Base-by-base conservation (phyloP, 2,329 filamentous ascomycete species). In the Ascosphaera apis region DNA sequence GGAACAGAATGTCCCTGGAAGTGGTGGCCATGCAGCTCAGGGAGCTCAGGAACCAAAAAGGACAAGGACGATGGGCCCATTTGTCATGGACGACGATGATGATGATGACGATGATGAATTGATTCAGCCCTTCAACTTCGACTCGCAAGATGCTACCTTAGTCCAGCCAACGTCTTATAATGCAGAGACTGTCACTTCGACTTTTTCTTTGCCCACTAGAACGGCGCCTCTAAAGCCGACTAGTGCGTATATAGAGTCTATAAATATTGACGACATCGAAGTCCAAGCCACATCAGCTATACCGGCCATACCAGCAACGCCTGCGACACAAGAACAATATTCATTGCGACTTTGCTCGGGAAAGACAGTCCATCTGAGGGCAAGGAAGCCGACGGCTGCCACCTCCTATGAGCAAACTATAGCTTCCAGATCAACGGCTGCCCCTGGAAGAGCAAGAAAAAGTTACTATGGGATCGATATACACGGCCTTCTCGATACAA, bases 401-500 rank as follows among this genome's bases (percentile, higher is more conserved):
- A 39, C 61, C 5, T 54, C 65, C 0, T 71, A 67, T 39, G 63
- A 72, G 45, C 55, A 59, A 40, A 49, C 68, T 3, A 59, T 70
- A 40, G 67, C 67, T 13, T 52, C 59, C 35, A 59, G 67, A 11
- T 71, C 68, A 6, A 53, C 50, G 3, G 55, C 56, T 2, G 50
- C 52, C n/a, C 53, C 61, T 21, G 66, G 66, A 13, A 62, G 60
- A 45, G 71, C 71, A 13, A 60, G 61, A 34, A 66, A 62, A 42
- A 65, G 74, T 45, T 95, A 84, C 55, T 98, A 92, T 51, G 88
- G 88, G 7, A 76, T 98, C 43, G 76, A 92, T 33, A 88, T 98
- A 23, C 83, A 93, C 53, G 64, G 72, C 37, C 60, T 98, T 28
- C 66, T 95, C 39, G 74, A 79, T 38, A 67, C 76, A 12, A 77